Evolutionary conservation across 768 basidiomycete species (phyloP).

Genomic region (Rickenella mellea): DNA sequence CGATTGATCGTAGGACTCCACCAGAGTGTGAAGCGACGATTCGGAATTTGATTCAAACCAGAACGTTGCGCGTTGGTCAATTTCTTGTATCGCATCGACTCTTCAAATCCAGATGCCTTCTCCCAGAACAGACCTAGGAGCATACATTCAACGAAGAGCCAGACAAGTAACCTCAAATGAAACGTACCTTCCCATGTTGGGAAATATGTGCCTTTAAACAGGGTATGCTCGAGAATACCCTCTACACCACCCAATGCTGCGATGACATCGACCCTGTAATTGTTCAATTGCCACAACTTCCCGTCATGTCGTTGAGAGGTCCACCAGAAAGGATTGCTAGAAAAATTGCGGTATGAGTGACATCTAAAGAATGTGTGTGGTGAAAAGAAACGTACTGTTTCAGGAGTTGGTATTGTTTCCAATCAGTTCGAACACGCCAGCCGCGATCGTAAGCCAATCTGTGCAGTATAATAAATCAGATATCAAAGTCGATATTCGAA

Average conservation of each 20-base stretch:
- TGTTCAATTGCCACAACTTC: constrained; percentile 95
- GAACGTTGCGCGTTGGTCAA: constrained; percentile 97
- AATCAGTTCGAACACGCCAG: constrained; percentile 96
- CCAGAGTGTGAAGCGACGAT: constrained; percentile 98
- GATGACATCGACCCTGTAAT: constrained; percentile 97
- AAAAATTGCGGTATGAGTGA: constrained; percentile 5
- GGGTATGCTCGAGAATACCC: constrained; percentile 90
- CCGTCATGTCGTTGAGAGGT: constrained; percentile 95
- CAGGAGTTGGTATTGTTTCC: constrained; percentile 93
- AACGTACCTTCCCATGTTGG: constrained; percentile 85
- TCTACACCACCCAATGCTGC: constrained; percentile 96
- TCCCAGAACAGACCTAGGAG: constrained; percentile 85
- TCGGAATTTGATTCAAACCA: constrained; percentile 95
- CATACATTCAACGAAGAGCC: constrained; percentile 3
- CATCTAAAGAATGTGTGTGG: not conserved
- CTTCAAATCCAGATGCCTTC: constrained; percentile 95
- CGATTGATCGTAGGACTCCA: constrained; percentile 99
- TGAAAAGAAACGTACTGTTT: constrained; percentile 63
- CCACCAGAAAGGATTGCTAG: constrained; percentile 98
- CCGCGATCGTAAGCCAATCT: constrained; percentile 96
- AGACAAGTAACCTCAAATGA: not conserved
- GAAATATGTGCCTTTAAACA: constrained; percentile 98
- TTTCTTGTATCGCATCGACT: constrained; percentile 93
- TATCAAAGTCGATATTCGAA: not conserved
- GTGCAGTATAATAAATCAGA: constrained; percentile 3